A percentile compares a stretch with the other conserved stretches of the same genome.
phyloP scores from a whole-genome alignment of 75 land plant genomes.

The Pinus albicaulis region DNA sequence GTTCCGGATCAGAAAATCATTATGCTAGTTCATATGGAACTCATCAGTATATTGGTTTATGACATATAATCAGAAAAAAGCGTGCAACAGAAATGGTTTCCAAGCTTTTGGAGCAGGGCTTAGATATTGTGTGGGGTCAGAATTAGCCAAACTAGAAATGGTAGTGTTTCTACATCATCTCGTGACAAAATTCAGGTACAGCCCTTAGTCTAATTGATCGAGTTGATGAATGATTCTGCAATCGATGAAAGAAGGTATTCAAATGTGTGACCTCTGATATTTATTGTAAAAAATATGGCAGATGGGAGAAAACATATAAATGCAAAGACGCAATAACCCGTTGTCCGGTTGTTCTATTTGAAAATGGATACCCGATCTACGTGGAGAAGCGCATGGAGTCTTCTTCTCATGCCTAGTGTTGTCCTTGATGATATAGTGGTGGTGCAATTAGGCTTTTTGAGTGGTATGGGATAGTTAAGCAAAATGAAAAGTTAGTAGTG shows the following conservation, averaged over 20 bases:
- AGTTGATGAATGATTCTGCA: not conserved
- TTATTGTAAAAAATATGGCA: not conserved
- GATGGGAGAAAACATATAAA: not conserved
- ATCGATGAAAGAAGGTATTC: not conserved
- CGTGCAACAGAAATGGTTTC: not conserved
- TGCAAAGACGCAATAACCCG: not conserved
- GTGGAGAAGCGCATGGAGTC: not conserved
- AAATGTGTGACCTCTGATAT: not conserved
- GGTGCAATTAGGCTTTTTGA: no score
- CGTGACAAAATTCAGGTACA: conserved; percentile 24
- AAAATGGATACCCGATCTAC: not conserved
- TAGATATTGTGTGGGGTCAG: conserved; percentile 28
- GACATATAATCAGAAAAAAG: not conserved
- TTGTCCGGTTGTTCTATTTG: not conserved
- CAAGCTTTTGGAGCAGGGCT: conserved; percentile 35
- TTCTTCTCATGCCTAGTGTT: no score
- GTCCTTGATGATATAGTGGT: no score
- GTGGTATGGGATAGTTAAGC: no score
- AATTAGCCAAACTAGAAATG: conserved; percentile 24
- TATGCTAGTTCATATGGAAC: not conserved
- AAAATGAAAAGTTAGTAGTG: no score
- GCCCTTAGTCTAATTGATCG: not conserved
- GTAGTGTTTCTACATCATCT: conserved; percentile 24
- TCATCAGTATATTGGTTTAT: not conserved
- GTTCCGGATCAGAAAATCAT: not conserved